A percentile compares a stretch with the other conserved stretches of the same genome.
Evolutionary conservation across 805 yeast genomes (phyloP).

Genomic region (Wickerhamiella brachini): DNA sequence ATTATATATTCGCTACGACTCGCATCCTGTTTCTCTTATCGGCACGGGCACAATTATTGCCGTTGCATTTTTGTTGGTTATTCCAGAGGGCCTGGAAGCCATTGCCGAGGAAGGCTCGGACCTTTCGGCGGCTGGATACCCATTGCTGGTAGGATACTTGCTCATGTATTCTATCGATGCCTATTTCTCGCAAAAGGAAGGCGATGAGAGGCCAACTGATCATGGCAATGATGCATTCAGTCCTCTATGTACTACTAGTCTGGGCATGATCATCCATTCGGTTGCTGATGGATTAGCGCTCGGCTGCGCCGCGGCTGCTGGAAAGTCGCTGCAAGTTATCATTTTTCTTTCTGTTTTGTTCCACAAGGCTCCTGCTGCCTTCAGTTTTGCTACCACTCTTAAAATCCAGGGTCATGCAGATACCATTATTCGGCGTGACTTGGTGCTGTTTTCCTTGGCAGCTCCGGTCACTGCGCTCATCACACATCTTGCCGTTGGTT

Average conservation of each 20-base stretch:
- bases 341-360: constrained; percentile 49
- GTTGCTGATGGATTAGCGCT: constrained; percentile 61
- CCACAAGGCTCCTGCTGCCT: constrained; percentile 65
- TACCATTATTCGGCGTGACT: constrained; percentile 30
- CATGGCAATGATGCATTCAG: background rate
- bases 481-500: constrained; percentile 30
- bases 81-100: constrained; percentile 53
- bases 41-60: constrained; percentile 51
- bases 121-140: constrained; percentile 4
- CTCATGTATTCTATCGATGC: constrained; percentile 39
- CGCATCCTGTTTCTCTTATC: constrained; percentile 27
- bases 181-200: constrained; percentile 14
- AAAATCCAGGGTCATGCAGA: constrained; percentile 23
- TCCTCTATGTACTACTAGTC: constrained; percentile 32
- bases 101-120: constrained; percentile 20
- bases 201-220: constrained; percentile 12
- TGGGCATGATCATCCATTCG: constrained; percentile 55
- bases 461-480: constrained; percentile 49
- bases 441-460: constrained; percentile 40
- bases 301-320: constrained; percentile 40
- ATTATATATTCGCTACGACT: constrained; percentile 3
- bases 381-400: constrained; percentile 48
- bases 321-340: constrained; percentile 27
- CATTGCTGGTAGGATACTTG: constrained; percentile 41
- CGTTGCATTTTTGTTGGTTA: constrained; percentile 41